A percentile compares a stretch with the other conserved stretches of the same genome.
These are phyloP conservation scores for Magnolia changhungtana DNA, from an alignment of 164 flowering plant genomes.

Conservation along the genomic window DNA sequence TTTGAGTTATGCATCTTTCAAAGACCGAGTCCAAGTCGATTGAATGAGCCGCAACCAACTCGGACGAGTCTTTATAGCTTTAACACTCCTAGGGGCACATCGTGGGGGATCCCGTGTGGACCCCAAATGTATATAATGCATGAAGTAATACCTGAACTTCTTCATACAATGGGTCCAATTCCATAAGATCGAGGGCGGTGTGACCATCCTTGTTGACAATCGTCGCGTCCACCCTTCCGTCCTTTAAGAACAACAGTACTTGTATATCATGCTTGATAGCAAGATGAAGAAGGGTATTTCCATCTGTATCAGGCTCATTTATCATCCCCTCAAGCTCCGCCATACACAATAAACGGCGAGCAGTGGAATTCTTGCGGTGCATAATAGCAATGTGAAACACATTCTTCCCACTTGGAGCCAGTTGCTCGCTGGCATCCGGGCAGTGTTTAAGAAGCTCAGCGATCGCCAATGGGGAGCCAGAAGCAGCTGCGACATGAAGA, in stretches of 20 bases:
- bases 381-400: constrained; percentile 2
- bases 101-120: too few species aligned
- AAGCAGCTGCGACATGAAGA: constrained; percentile 8
- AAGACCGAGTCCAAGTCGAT: too few species aligned
- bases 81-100: too few species aligned
- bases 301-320: neutral
- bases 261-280: neutral
- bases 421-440: constrained; percentile 9
- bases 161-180: neutral
- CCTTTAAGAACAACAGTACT: neutral
- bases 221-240: neutral
- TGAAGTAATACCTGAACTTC: neutral
- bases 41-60: too few species aligned
- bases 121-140: neutral
- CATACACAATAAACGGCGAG: neutral
- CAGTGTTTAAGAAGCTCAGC: neutral
- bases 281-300: constrained; percentile 4
- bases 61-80: too few species aligned
- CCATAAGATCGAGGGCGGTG: constrained; percentile 4
- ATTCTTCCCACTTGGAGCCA: neutral
- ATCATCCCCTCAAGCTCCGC: neutral
- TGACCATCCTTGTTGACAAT: neutral
- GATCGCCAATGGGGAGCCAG: neutral
- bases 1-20: too few species aligned
- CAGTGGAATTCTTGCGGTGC: too few species aligned